phyloP scores from a whole-genome alignment of 2,329 filamentous ascomycete genomes.

The Cladosporium austrohemisphaericum region DNA sequence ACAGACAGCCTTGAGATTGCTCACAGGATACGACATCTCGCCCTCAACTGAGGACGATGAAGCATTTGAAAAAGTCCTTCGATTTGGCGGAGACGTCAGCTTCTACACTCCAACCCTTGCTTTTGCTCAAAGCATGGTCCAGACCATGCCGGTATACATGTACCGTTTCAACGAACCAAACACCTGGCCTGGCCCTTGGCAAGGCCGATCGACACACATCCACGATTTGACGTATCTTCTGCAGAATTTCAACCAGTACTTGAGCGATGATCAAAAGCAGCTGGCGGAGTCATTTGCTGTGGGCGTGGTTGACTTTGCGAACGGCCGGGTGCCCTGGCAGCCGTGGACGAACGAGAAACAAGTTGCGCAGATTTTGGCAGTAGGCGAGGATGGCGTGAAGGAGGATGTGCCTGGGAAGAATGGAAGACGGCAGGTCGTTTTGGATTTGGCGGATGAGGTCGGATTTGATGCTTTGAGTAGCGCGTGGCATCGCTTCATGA shows the following conservation, averaged over 20 bases:
- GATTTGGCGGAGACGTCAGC: conserved; percentile 44
- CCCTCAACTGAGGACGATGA: conserved; percentile 35
- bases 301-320: conserved; percentile 39
- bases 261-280: conserved; percentile 32
- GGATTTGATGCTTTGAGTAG: conserved; percentile 18
- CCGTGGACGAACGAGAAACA: conserved; percentile 30
- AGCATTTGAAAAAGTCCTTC: conserved; percentile 41
- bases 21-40: conserved; percentile 41
- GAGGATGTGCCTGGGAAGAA: conserved; percentile 19
- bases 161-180: conserved; percentile 49
- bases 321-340: conserved; percentile 35
- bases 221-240: conserved; percentile 45
- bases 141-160: conserved; percentile 30
- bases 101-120: conserved; percentile 45
- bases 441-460: conserved; percentile 18
- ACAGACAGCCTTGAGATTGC: conserved; percentile 25
- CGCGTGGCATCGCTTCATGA: conserved; percentile 17
- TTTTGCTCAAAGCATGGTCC: conserved; percentile 32
- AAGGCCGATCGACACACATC: conserved; percentile 42
- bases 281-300: conserved; percentile 35
- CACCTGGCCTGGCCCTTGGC: conserved; percentile 43
- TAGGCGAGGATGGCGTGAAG: conserved; percentile 7
- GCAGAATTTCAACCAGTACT: conserved; percentile 44
- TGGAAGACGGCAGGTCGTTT: conserved; percentile 17
- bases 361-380: conserved; percentile 18